Percentiles rank a stretch among this genome's conserved stretches.
phyloP scores from a whole-genome alignment of 495 filamentous ascomycete species.

The Talaromyces borbonicus region DNA sequence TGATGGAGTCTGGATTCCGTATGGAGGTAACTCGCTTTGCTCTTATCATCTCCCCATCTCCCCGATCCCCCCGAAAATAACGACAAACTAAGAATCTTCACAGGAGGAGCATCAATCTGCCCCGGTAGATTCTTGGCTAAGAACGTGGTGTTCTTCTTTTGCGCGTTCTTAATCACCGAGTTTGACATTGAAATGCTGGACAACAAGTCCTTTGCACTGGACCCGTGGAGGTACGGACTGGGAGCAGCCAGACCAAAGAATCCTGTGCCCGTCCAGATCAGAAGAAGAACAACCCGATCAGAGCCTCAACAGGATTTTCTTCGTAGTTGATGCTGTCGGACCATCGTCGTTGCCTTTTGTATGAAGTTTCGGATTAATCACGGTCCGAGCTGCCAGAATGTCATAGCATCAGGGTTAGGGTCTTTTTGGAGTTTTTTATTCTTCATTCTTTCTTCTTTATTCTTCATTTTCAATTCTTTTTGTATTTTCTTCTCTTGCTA shows the following conservation, averaged over 20 bases:
- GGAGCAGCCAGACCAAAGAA: neutral
- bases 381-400: no score
- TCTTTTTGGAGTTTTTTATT: no score
- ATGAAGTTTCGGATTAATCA: no score
- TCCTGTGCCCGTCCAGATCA: neutral
- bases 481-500: no score
- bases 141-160: constrained; percentile 24
- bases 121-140: constrained; percentile 34
- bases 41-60: neutral
- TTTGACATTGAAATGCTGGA: constrained; percentile 1
- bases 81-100: neutral
- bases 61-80: neutral
- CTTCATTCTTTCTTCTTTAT: no score
- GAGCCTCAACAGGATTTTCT: no score
- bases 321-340: no score
- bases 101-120: constrained; percentile 13
- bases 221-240: neutral
- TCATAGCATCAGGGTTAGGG: no score
- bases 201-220: neutral
- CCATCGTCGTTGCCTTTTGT: no score
- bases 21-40: neutral
- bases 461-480: no score
- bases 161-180: constrained; percentile 18
- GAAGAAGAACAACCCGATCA: no score
- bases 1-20: neutral